Evolutionary conservation across 345 rosid species (phyloP).

Genomic region (Boechera stricta): DNA sequence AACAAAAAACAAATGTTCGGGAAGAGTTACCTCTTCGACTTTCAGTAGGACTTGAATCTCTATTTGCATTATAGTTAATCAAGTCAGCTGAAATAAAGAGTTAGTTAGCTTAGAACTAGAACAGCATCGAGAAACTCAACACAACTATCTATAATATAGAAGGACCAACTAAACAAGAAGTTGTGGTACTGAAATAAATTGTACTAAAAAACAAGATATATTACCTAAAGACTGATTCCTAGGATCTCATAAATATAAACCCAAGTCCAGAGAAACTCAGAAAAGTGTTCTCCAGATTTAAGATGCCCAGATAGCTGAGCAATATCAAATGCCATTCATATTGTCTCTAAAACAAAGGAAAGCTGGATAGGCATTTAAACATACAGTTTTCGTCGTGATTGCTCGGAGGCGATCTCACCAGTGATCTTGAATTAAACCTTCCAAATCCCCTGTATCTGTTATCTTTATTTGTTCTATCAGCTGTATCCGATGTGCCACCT

Average conservation of each 20-base stretch:
- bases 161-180: conserved; percentile 24
- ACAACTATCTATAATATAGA: background rate
- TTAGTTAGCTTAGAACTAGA: conserved; percentile 35
- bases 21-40: conserved; percentile 67
- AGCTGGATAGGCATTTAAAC: conserved; percentile 40
- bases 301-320: conserved; percentile 5
- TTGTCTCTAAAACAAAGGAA: conserved; percentile 11
- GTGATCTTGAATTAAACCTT: conserved; percentile 55
- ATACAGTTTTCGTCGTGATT: conserved; percentile 67
- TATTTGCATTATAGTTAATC: conserved; percentile 53
- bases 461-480: conserved; percentile 64
- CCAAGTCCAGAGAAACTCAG: conserved; percentile 9
- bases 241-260: conserved; percentile 17
- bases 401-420: conserved; percentile 57
- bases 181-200: background rate
- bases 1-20: conserved; percentile 10
- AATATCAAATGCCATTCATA: conserved; percentile 20
- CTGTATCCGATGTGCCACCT: conserved; percentile 53
- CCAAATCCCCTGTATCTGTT: conserved; percentile 53
- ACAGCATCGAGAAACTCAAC: conserved; percentile 20
- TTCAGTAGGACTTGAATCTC: conserved; percentile 59
- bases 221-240: conserved; percentile 22
- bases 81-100: conserved; percentile 63
- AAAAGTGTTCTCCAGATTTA: conserved; percentile 8
- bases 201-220: conserved; percentile 2